Evolutionary conservation across 768 basidiomycete species (phyloP), one percentile per base, ranked within the genome.

Genomic region (Podaxis sp.): DNA sequence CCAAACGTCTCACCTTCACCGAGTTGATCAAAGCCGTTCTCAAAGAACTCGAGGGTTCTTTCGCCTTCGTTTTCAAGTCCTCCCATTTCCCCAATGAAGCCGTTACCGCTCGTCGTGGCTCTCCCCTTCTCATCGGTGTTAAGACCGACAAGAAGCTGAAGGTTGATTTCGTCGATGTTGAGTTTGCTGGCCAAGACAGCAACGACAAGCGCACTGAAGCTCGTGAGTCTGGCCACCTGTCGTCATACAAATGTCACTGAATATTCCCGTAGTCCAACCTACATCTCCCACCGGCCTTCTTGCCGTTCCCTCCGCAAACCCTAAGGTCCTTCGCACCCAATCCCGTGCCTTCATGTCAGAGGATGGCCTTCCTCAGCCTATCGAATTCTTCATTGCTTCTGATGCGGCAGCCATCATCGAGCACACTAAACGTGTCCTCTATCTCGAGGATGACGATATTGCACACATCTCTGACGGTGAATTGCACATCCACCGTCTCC

Each of bases 101-200:
- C 66, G 96, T 99, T 65, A 92, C 93, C 56, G 95, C 96, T 62
- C 95, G 96, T 69, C 92, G 97, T 71, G 97, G 97, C 68, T 98
- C 96, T 13, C 97, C 97, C 30, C 87, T 99, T 33, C 78, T 99
- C 62, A 87, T 99, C 71, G 97, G 97, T 79, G 96, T 99, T 73
- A 99, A 99, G 88, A 99, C 97, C 17, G 96, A 99, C 74, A 96
- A 97, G 84, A 99, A 99, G 78, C 85, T 99, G 71, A 99, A 99
- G 82, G 96, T 99, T 41, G 97, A 99, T 79, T 99, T 99, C 69
- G 96, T 99, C 52, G 97, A 99, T 77, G 97, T 99, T 61, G 96
- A 99, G 75, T 87, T 99, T 69, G 87, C 91, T 37, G 88, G 88
- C 44, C 84, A 90, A 49, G 90, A 92, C 66, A 79, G 68, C 69